Evolutionary conservation across 2,329 filamentous ascomycete species (phyloP).

Genomic region (Trematosphaeria pertusa): DNA sequence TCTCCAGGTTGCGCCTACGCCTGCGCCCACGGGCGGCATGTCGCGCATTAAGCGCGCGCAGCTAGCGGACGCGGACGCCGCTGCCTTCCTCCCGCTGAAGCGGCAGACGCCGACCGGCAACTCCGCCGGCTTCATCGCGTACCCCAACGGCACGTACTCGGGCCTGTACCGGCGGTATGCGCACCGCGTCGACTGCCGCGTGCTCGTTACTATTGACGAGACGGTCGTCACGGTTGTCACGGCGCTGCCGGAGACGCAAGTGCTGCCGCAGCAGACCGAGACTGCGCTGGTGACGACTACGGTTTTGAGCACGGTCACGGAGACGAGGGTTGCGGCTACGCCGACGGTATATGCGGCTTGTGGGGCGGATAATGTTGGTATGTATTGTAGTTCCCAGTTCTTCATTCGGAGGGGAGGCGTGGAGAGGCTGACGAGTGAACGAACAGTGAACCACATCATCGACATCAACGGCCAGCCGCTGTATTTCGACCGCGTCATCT

Average conservation of each 20-base stretch:
- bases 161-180: constrained; percentile 21
- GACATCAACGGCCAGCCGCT: constrained; percentile 20
- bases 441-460: constrained; percentile 25
- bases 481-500: constrained; percentile 32
- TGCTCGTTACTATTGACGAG: constrained; percentile 18
- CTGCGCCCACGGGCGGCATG: constrained; percentile 14
- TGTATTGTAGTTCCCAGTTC: constrained; percentile 4
- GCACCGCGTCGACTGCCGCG: constrained; percentile 22
- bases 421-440: background rate
- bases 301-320: constrained; percentile 22
- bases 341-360: constrained; percentile 32
- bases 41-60: constrained; percentile 28
- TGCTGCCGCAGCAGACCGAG: constrained; percentile 16
- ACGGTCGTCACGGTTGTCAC: constrained; percentile 19
- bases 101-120: constrained; percentile 25
- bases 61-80: constrained; percentile 12
- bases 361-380: constrained; percentile 32
- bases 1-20: too few relatives aligned
- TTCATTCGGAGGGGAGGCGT: background rate
- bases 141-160: constrained; percentile 18
- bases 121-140: constrained; percentile 23
- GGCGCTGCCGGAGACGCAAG: constrained; percentile 17
- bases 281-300: constrained; percentile 23
- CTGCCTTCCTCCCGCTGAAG: constrained; percentile 15
- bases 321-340: constrained; percentile 17